Evolutionary conservation across 2,329 filamentous ascomycete genomes (phyloP).

Genomic region (Aspergillus terreus): DNA sequence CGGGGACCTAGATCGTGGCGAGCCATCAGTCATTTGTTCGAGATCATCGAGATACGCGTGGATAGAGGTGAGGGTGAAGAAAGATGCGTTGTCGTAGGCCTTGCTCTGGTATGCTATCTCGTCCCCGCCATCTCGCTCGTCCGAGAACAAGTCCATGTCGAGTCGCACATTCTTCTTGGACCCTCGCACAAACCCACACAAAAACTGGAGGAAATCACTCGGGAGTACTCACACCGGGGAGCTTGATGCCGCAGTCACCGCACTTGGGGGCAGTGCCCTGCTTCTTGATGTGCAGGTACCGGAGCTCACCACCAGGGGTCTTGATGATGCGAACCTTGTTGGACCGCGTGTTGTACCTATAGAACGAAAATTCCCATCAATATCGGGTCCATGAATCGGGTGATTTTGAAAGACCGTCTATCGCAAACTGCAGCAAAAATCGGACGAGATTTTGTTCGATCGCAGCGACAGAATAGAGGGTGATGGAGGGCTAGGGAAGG

Average conservation of each 20-base stretch:
- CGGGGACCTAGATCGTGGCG: conserved; percentile 64
- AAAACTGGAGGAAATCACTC: conserved; percentile 15
- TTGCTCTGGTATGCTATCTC: neutral
- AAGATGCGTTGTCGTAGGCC: no score
- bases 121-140: conserved; percentile 7
- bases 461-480: conserved; percentile 18
- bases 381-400: conserved; percentile 13
- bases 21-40: conserved; percentile 11
- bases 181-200: conserved; percentile 6
- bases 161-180: neutral
- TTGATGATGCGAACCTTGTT: conserved; percentile 96
- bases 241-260: conserved; percentile 97
- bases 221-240: conserved; percentile 81
- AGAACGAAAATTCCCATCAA: conserved; percentile 28
- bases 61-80: no score
- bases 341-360: conserved; percentile 94
- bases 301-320: conserved; percentile 93
- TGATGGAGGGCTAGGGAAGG: conserved; percentile 15
- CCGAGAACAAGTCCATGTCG: neutral
- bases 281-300: conserved; percentile 99
- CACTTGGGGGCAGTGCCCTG: conserved; percentile 97
- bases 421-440: conserved; percentile 7
- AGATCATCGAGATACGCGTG: no score
- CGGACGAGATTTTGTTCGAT: conserved; percentile 8
- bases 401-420: conserved; percentile 1